Evolutionary conservation across 1,284 basidiomycete species (phyloP).

Genomic region (Xanthoconium separans): DNA sequence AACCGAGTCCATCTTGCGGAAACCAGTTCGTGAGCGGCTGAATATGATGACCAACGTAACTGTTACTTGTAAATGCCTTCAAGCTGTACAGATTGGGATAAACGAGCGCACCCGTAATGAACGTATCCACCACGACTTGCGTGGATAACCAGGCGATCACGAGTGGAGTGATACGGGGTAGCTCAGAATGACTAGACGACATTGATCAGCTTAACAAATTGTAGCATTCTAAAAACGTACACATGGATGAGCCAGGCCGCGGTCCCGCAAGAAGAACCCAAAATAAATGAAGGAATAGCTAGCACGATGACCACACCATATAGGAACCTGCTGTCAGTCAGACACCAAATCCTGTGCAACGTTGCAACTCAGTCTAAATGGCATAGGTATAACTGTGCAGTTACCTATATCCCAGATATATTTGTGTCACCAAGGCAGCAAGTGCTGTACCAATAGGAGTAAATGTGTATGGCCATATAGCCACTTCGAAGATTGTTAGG

Average conservation of each 20-base stretch:
- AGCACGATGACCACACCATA: slow-evolving; percentile 33
- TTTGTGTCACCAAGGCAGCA: slow-evolving; percentile 45
- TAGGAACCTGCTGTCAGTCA: slow-evolving; percentile 38
- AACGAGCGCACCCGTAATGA: slow-evolving; percentile 38
- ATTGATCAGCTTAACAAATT: neutral
- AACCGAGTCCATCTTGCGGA: slow-evolving; percentile 43
- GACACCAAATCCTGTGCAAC: slow-evolving; percentile 22
- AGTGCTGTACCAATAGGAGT: slow-evolving; percentile 43
- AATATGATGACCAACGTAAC: slow-evolving; percentile 37
- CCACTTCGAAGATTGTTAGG: neutral
- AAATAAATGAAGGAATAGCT: slow-evolving; percentile 35
- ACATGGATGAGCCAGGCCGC: slow-evolving; percentile 37
- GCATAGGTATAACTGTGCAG: neutral
- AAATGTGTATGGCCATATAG: slow-evolving; percentile 40
- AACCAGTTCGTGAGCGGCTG: slow-evolving; percentile 41
- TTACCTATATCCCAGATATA: slow-evolving; percentile 12
- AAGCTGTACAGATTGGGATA: no score
- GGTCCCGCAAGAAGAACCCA: slow-evolving; percentile 39
- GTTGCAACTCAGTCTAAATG: slow-evolving; percentile 5
- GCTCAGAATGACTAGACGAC: slow-evolving; percentile 15
- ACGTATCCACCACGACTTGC: slow-evolving; percentile 40
- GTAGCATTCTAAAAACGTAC: slow-evolving; percentile 28
- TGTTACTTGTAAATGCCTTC: slow-evolving; percentile 1
- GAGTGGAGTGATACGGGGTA: slow-evolving; percentile 22
- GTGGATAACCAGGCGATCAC: slow-evolving; percentile 41